Base-by-base conservation (phyloP, 768 basidiomycete species). In the Psilocybe subaeruginosa region DNA sequence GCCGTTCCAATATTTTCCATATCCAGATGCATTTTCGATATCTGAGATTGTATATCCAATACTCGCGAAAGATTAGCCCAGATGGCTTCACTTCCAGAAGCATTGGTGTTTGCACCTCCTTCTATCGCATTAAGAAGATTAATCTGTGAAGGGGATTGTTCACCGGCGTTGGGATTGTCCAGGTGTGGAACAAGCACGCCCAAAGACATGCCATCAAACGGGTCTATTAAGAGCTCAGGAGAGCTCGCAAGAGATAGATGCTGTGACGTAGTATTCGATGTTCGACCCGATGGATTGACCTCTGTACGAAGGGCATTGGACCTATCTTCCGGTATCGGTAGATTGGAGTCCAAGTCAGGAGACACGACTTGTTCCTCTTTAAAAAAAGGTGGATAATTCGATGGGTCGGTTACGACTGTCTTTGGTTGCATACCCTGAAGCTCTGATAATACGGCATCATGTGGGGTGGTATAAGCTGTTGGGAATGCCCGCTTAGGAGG, bases 41-140 rank as follows among this genome's bases (percentile, higher is more conserved):
- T 85, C 64, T 90, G 85, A 57, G 82, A 85, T 70, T 93, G 90
- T 31, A 93, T 73, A 39, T 87, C 87, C 63, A 91, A 71, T n/a
- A 93, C 87, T 47, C 80, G 81, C 17, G 85, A 84, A 14, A 93
- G 80, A 62, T 88, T 86, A 0, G 81, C 68, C 91, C 91, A 93
- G 52, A 90, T 63, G 6, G 63, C 63, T 27, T 72, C 69, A 39
- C 60, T 67, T 8, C 63, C 68, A 14, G 57, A 23, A 52, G 56
- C 53, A 41, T 51, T 60, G 4, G 62, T 23, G 35, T 49, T 54
- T 58, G 55, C 39, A 37, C 54, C 58, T 41, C 56, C 55, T 16
- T 67, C 66, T 11, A 54, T 55, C 30, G 23, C 56, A 41, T 49
- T 61, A 9, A 58, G 51, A 23, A 64, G 54, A 16, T 67, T 67